Conservation (phyloP, 352 stramenopile genomes). For the Phytophthora sp. region DNA sequence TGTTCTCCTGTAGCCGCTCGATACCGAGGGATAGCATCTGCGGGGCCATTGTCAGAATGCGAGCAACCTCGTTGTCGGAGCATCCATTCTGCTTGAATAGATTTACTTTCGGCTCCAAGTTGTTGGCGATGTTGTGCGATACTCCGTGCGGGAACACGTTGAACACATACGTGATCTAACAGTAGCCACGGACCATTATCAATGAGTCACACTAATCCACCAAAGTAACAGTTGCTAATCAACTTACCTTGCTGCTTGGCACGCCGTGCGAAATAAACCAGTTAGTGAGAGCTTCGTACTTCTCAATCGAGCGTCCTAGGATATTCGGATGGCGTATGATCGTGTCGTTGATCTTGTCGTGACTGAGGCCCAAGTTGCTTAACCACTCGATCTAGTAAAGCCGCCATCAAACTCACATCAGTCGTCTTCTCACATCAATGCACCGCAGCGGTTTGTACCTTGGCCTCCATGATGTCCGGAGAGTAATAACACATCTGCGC, state of each 20-base stretch:
- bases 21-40: conserved; percentile 47
- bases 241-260: conserved; percentile 28
- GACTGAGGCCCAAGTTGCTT: conserved; percentile 28
- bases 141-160: conserved; percentile 50
- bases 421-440: not conserved
- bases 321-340: conserved; percentile 40
- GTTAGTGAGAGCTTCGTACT: conserved; percentile 22
- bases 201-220: not conserved
- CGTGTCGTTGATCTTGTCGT: conserved; percentile 24
- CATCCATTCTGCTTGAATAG: conserved; percentile 43
- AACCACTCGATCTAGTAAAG: conserved; percentile 30
- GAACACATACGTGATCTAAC: conserved; percentile 63
- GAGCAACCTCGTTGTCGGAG: conserved; percentile 37
- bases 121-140: conserved; percentile 39
- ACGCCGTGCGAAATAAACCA: conserved; percentile 47
- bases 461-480: conserved; percentile 29
- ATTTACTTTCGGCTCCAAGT: conserved; percentile 52
- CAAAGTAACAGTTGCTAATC: not conserved
- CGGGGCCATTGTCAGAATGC: conserved; percentile 47
- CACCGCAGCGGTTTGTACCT: conserved; percentile 14
- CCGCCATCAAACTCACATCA: not conserved
- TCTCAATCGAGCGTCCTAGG: conserved; percentile 32
- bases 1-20: conserved; percentile 41
- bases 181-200: not conserved
- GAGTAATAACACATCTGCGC: conserved; percentile 35